Base-by-base conservation (phyloP, 1,139 yeast species). In the Saccharomyces hybrid region DNA sequence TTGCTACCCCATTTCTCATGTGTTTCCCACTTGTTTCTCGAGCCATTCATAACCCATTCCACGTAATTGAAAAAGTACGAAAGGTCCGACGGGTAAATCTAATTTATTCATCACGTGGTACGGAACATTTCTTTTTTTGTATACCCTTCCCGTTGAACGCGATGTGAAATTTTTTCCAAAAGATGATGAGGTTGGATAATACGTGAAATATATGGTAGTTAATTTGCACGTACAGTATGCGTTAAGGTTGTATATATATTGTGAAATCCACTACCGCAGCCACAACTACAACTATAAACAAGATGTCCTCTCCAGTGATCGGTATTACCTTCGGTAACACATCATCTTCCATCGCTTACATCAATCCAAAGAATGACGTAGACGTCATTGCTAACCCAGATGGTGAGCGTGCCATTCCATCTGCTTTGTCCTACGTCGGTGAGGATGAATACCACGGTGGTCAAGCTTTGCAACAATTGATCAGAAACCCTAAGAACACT, bases 361-460 rank as follows among this genome's bases (percentile, higher is more conserved):
- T 87, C 69, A 90, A 91, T 62, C 82, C 85, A 55, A 75, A 78
- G 68, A 97, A 91, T 65, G 88, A 87, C 72, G 95, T 90, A 58
- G 97, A 93, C 69, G 96, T 93, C 61, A 93, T 93, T 72, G 99
- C 99, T 64, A 93, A 93, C 81, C 97, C 95, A 64, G 99, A 93
- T 70, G 99, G 99, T 72, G 99, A 95, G 75, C 90, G 99, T 76
- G 81, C 95, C 58, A 93, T 93, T 69, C 96, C 98, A 59, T 87
- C 98, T 25, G 88, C 88, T 55, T 79, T 93, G 61, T 85, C 98
- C 14, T 93, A 91, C 71, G 91, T 90, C 58, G 96, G 95, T 59
- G 85, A 81, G 54, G 98, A 93, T 71, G 99, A 93, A 76, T 93
- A 88, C 76, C 97, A 93, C 71, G 99, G 99, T 58, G 85, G 89